These are phyloP conservation scores for Cymbopogon flexuosus DNA, from an alignment of 202 grass and related monocot species.

Conservation along the genomic window DNA sequence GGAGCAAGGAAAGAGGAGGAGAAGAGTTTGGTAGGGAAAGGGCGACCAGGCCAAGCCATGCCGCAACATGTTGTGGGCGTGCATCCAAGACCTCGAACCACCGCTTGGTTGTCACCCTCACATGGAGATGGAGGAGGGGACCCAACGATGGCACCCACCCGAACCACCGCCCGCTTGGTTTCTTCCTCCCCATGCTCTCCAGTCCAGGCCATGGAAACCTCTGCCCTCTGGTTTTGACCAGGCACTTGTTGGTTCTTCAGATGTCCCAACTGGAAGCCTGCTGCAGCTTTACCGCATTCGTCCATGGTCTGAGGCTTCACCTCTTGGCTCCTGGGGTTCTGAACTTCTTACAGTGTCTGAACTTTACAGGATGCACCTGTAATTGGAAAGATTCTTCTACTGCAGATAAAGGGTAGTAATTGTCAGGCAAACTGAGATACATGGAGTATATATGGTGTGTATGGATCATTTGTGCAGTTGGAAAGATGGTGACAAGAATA, in stretches of 20 bases:
- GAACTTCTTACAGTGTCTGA: background rate
- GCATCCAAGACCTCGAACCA: constrained; percentile 32
- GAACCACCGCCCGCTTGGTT: constrained; percentile 24
- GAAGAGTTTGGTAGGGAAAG: constrained; percentile 38
- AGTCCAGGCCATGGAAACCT: background rate
- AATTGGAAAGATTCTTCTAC: constrained; percentile 14
- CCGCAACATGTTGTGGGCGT: constrained; percentile 35
- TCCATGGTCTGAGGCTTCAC: background rate
- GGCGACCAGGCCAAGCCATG: constrained; percentile 11
- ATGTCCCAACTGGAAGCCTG: constrained; percentile 15
- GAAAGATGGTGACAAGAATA: constrained; percentile 30
- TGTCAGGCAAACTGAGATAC: constrained; percentile 10
- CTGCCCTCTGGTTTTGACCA: constrained; percentile 12
- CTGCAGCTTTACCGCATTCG: constrained; percentile 11
- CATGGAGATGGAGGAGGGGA: constrained; percentile 33
- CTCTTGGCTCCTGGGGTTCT: background rate
- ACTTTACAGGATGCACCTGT: background rate
- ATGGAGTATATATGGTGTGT: background rate
- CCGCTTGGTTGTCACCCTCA: constrained; percentile 42
- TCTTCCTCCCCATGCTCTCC: background rate
- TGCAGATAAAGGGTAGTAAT: constrained; percentile 16
- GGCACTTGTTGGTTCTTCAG: background rate
- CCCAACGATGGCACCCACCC: constrained; percentile 35
- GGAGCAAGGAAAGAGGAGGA: background rate
- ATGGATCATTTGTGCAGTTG: constrained; percentile 39